Conservation (phyloP, 768 basidiomycete species). For the Trametes punicea region DNA sequence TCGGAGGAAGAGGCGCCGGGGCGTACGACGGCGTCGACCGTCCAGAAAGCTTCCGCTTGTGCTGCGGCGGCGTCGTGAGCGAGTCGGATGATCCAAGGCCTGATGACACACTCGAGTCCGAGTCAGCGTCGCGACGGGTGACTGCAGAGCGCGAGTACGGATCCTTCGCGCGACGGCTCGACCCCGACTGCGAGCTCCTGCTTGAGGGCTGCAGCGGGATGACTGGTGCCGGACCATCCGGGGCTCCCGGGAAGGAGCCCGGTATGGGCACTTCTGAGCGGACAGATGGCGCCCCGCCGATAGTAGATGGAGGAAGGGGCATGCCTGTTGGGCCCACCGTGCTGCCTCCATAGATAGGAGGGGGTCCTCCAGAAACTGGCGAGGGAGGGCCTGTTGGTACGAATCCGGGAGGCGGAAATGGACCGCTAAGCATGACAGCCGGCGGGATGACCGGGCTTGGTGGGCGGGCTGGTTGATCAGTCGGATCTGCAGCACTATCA, state of each 20-base stretch:
- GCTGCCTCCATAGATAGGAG: conserved; percentile 10
- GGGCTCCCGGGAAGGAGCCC: conserved; percentile 16
- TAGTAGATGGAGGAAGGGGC: conserved; percentile 8
- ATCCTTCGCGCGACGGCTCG: conserved; percentile 2
- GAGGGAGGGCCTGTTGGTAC: conserved; percentile 16
- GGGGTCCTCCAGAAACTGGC: background rate
- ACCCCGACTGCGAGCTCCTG: conserved; percentile 7
- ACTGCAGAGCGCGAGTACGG: conserved; percentile 7
- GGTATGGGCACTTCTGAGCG: conserved; percentile 18
- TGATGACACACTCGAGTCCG: conserved; percentile 28
- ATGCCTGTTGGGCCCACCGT: conserved; percentile 9
- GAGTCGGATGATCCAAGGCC: conserved; percentile 34
- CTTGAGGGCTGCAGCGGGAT: conserved; percentile 13
- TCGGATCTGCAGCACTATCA: conserved; percentile 6
- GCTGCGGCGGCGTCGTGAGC: conserved; percentile 33
- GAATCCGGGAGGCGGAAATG: conserved; percentile 36
- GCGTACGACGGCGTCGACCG: conserved; percentile 23
- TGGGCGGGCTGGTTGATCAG: background rate
- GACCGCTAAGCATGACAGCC: conserved; percentile 1
- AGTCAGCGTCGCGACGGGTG: conserved; percentile 19
- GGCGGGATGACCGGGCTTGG: conserved; percentile 14
- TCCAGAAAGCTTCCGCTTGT: conserved; percentile 13
- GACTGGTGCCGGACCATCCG: conserved; percentile 6
- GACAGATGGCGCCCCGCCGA: conserved; percentile 19
- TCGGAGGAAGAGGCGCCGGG: conserved; percentile 22